Conservation (phyloP, 1,284 basidiomycete genomes). For the Heterobasidion irregulare region DNA sequence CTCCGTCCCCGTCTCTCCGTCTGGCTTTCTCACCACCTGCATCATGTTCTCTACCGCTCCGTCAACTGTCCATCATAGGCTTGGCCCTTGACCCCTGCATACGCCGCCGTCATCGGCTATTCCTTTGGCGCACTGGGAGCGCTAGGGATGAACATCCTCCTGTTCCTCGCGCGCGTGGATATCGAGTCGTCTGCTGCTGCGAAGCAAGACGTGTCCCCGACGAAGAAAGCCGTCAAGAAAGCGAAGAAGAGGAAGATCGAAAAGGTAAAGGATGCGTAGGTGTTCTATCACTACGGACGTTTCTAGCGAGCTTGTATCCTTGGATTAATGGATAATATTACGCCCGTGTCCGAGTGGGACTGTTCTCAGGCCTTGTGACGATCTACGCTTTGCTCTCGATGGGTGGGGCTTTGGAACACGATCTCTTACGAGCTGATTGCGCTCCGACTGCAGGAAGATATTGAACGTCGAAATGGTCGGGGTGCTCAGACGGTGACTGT, state of each 20-base stretch:
- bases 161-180: conserved; percentile 9
- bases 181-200: background rate
- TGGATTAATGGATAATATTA: no score
- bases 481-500: no score
- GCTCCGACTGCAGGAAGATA: no score
- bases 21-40: background rate
- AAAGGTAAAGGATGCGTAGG: background rate
- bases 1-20: background rate
- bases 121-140: conserved; percentile 53
- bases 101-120: conserved; percentile 63
- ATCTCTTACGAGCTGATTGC: no score
- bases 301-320: background rate
- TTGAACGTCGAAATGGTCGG: no score
- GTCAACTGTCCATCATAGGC: conserved; percentile 32
- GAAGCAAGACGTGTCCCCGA: background rate
- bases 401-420: no score
- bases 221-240: background rate
- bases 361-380: no score
- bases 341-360: no score
- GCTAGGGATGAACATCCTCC: conserved; percentile 20
- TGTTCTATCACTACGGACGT: background rate
- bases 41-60: background rate
- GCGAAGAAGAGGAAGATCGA: conserved; percentile 4
- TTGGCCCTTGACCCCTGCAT: conserved; percentile 74
- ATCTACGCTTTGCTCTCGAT: no score